A percentile compares a stretch with the other conserved stretches of the same genome.
Evolutionary conservation across 192 early-diverging fungal genomes (phyloP).

Genomic region (Neocallimastix lanati): DNA sequence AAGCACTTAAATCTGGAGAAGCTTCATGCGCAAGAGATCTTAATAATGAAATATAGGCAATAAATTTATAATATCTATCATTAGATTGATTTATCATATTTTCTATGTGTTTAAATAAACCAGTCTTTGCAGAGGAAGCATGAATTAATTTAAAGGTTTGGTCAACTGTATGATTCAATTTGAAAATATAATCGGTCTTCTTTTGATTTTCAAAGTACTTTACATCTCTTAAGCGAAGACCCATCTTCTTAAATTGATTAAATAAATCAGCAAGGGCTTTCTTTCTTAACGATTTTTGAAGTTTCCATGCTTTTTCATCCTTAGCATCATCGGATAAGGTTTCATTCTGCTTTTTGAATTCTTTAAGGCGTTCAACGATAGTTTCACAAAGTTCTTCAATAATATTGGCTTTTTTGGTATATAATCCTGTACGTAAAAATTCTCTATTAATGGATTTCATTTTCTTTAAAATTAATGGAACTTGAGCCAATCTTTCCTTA

Average conservation of each 20-base stretch:
- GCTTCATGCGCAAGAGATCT: not conserved
- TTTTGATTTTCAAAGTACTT: not conserved
- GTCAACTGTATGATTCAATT: not conserved
- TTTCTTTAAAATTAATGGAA: constrained; percentile 1
- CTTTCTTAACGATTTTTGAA: constrained; percentile 48
- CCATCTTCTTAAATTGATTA: constrained; percentile 47
- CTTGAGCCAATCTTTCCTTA: not conserved
- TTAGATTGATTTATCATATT: not conserved
- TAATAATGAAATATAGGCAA: not conserved
- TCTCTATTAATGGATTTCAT: constrained; percentile 1
- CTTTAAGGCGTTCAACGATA: constrained; percentile 15
- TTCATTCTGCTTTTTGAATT: constrained; percentile 13
- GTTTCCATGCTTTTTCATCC: constrained; percentile 15
- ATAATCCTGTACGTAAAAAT: not conserved
- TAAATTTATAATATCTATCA: not conserved
- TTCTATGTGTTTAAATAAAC: not conserved
- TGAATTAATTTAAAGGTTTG: not conserved
- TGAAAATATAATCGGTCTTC: not conserved
- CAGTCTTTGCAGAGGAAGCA: not conserved
- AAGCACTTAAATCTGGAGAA: not conserved
- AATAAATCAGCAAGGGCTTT: constrained; percentile 61
- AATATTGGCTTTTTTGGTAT: not conserved
- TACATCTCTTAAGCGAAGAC: constrained; percentile 11
- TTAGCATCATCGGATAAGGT: constrained; percentile 7
- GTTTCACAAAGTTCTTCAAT: constrained; percentile 15